Conservation (phyloP, 2,329 filamentous ascomycete genomes). For the Epichloe amarillans region DNA sequence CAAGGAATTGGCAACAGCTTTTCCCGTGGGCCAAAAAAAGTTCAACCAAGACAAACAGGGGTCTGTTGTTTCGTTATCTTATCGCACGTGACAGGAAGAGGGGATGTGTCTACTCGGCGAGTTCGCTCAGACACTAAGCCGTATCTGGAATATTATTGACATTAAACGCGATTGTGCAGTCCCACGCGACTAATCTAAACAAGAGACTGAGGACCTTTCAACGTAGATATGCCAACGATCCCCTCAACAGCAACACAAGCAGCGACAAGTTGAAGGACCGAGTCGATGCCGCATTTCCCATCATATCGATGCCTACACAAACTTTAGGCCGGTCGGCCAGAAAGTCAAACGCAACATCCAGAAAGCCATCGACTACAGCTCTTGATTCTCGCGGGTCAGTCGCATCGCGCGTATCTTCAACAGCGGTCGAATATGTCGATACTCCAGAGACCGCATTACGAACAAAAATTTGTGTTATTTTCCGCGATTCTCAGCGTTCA, state of each 20-base stretch:
- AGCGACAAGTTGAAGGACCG: background rate
- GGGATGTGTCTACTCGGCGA: background rate
- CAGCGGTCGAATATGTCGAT: slow-evolving; percentile 67
- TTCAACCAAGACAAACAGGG: background rate
- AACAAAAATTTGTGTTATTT: slow-evolving; percentile 57
- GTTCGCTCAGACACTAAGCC: slow-evolving; percentile 13
- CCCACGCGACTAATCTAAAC: slow-evolving; percentile 16
- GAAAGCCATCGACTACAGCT: slow-evolving; percentile 25
- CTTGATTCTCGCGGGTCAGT: slow-evolving; percentile 29
- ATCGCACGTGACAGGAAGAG: slow-evolving; percentile 22
- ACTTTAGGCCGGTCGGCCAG: slow-evolving; percentile 33
- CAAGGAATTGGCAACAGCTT: background rate
- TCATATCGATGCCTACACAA: slow-evolving; percentile 34
- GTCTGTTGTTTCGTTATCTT: slow-evolving; percentile 10
- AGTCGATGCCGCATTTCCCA: background rate
- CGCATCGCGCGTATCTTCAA: slow-evolving; percentile 33
- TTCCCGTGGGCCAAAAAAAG: background rate
- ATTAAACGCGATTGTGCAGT: slow-evolving; percentile 9
- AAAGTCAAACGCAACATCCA: slow-evolving; percentile 27
- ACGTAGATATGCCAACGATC: background rate
- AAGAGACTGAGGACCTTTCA: slow-evolving; percentile 5
- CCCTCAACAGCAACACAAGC: background rate
- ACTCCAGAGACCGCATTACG: slow-evolving; percentile 57
- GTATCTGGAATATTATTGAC: slow-evolving; percentile 21
- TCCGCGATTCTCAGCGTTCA: slow-evolving; percentile 74